phyloP scores from a whole-genome alignment of 2,329 filamentous ascomycete species.

The Raffaelea ambrosiae region DNA sequence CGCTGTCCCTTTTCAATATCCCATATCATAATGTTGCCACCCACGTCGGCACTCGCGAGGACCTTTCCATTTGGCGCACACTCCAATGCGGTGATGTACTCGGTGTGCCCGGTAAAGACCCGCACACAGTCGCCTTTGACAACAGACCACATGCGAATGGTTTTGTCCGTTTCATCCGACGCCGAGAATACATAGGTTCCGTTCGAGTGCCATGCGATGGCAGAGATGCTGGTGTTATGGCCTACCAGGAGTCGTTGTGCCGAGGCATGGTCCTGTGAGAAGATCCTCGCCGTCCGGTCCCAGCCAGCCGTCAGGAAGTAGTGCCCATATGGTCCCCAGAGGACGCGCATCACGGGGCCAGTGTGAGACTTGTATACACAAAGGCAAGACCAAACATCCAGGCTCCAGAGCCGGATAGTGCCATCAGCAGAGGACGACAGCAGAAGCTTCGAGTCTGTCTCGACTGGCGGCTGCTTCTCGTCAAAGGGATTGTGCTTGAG shows the following conservation, averaged over 20 bases:
- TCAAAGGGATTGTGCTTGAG: slow-evolving; percentile 41
- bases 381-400: slow-evolving; percentile 85
- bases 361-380: slow-evolving; percentile 93
- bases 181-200: slow-evolving; percentile 89
- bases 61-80: slow-evolving; percentile 83
- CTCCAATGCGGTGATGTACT: slow-evolving; percentile 75
- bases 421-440: slow-evolving; percentile 83
- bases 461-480: slow-evolving; percentile 33
- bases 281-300: slow-evolving; percentile 84
- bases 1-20: slow-evolving; percentile 78
- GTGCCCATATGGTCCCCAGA: slow-evolving; percentile 88
- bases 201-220: slow-evolving; percentile 90
- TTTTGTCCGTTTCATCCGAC: slow-evolving; percentile 76
- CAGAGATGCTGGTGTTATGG: slow-evolving; percentile 88
- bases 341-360: slow-evolving; percentile 77
- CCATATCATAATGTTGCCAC: slow-evolving; percentile 90
- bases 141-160: slow-evolving; percentile 96
- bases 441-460: slow-evolving; percentile 62
- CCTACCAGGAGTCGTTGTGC: slow-evolving; percentile 82
- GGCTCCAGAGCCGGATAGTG: slow-evolving; percentile 83
- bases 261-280: slow-evolving; percentile 87
- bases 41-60: slow-evolving; percentile 81
- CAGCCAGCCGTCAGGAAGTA: slow-evolving; percentile 86
- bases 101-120: slow-evolving; percentile 84
- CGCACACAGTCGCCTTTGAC: slow-evolving; percentile 78